Conservation (phyloP, 371 early-diverging fungal species). For the Mucor racemosus region DNA sequence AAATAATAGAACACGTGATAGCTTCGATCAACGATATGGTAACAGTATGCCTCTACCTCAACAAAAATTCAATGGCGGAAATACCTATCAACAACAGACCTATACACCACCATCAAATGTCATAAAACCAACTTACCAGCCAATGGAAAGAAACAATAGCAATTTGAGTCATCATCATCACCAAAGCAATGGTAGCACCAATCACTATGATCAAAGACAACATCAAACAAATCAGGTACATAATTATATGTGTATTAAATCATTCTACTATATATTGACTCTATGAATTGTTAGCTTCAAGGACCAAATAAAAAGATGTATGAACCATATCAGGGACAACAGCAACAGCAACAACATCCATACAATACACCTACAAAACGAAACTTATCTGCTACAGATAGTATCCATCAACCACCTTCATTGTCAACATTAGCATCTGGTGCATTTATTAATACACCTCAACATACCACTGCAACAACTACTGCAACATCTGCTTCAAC, state of each 20-base stretch:
- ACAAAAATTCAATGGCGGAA: not conserved
- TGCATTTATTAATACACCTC: conserved; percentile 4
- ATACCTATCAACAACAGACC: not conserved
- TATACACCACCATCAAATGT: not conserved
- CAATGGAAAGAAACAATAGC: not conserved
- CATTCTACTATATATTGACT: not conserved
- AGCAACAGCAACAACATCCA: not conserved
- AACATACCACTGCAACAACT: not conserved
- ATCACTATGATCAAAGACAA: not conserved
- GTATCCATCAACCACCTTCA: not conserved
- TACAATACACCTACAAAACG: not conserved
- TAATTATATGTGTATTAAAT: not conserved
- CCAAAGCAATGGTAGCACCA: not conserved
- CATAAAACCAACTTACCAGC: not conserved
- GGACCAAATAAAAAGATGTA: not conserved
- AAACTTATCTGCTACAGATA: not conserved
- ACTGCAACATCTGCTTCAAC: not conserved
- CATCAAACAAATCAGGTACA: conserved; percentile 6
- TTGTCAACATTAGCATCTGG: not conserved
- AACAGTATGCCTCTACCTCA: not conserved
- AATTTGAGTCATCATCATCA: not conserved
- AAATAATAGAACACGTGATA: not conserved
- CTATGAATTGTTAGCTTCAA: not conserved
- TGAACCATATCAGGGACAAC: not conserved
- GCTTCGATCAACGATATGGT: not conserved